These are phyloP conservation scores for Raphidocelis subcapitata DNA, from an alignment of 139 green algal species.

Conservation along the genomic window DNA sequence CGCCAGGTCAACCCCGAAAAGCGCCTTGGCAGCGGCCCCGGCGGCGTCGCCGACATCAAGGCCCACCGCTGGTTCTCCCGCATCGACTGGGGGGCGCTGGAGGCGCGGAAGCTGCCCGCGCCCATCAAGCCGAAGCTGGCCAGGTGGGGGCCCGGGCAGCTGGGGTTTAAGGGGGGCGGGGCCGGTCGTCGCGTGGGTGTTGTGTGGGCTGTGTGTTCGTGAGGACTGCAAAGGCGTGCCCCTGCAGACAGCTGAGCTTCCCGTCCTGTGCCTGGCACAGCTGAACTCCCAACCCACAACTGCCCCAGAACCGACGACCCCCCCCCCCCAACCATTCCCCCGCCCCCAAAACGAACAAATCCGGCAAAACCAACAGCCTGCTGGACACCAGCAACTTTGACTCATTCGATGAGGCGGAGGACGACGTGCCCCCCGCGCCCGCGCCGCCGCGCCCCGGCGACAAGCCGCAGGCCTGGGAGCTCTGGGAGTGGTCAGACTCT, in stretches of 20 bases:
- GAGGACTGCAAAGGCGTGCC: neutral
- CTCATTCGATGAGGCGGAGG: constrained; percentile 60
- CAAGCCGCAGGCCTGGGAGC: no score
- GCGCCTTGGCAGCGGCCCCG: constrained; percentile 54
- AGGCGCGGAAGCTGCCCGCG: constrained; percentile 44
- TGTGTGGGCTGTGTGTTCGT: neutral
- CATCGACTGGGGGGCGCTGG: constrained; percentile 65
- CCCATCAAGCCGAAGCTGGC: constrained; percentile 55
- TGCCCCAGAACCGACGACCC: no score
- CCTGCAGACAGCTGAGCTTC: neutral
- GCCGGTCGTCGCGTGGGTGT: neutral
- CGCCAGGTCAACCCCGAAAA: constrained; percentile 68
- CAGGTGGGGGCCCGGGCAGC: neutral
- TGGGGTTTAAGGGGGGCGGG: neutral
- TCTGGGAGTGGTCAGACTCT: no score
- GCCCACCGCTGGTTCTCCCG: constrained; percentile 65
- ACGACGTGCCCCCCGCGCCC: no score
- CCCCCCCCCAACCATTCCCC: no score
- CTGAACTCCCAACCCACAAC: no score
- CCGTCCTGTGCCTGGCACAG: neutral
- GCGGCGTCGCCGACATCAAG: constrained; percentile 64
- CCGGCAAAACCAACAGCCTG: no score
- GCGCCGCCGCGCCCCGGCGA: no score
- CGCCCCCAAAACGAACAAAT: no score
- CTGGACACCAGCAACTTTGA: constrained; percentile 78